Evolutionary conservation across 257 asterid species (phyloP), one percentile per base, ranked within the genome.

Genomic region (Capsicum rhomboideum): DNA sequence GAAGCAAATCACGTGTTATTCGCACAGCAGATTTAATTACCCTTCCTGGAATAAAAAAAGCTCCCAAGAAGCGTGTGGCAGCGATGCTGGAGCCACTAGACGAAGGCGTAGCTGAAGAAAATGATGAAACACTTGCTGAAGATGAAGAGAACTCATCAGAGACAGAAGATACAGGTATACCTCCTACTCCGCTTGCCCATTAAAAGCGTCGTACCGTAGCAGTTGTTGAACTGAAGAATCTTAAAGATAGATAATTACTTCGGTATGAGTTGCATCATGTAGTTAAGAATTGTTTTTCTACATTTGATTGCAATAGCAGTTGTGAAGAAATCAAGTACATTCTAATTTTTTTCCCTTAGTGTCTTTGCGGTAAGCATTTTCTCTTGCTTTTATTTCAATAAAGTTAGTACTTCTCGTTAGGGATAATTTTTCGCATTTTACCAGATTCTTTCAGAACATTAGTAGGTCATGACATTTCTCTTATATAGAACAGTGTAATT

Each of bases 61-160:
- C 94, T 53, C 98, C 95, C 16, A 93, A 91, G 89, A 97, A 97
- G 88, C 91, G 99, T 84, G 91, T 97, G 85, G 97, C 96, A 78
- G 98, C 98, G 10, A 95, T 95, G 97, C 89, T 97, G 68, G 99
- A 97, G 90, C 98, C 98, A 21, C 84, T 87, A 12, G 98, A 93
- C 21, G 98, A 92, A 40, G 84, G 87, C 68, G 53, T 83, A 83
- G 88, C 80, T 2, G 90, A 88, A 83, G 98, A 88, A 78, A 90
- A 80, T 66, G 93, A 83, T 46, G 90, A 86, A 21, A 86, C 81
- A 63, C 64, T 85, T 54, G 90, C 85, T 88, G 97, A 88, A 87
- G 90, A 93, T 82, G 97, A 90, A 63, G 98, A 92, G 86, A 91
- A 84, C 83, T 86, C 86, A 59, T 92, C 97, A 34, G 99, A 95